Percentiles rank a stretch among this genome's conserved stretches.
Evolutionary conservation across 495 filamentous ascomycete genomes (phyloP).

Genomic region (Geopyxis carbonaria): DNA sequence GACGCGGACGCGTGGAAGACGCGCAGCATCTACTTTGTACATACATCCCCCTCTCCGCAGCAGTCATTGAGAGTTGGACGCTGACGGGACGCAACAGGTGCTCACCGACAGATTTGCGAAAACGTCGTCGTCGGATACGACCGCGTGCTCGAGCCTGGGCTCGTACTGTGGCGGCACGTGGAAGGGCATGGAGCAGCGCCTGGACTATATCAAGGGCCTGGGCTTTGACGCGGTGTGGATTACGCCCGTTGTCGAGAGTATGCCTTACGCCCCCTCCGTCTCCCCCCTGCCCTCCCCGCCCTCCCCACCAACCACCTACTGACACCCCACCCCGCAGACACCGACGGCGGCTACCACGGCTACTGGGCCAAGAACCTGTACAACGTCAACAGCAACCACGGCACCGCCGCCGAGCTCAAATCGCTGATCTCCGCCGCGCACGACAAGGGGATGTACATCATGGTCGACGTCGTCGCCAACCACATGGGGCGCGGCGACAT

Average conservation of each 20-base stretch:
- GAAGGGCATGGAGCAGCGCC: slow-evolving; percentile 49
- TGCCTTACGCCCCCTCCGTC: not conserved
- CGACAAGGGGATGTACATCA: slow-evolving; percentile 50
- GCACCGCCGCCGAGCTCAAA: slow-evolving; percentile 46
- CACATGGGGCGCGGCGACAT: slow-evolving; percentile 58
- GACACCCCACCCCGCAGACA: slow-evolving; percentile 10
- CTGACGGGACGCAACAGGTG: slow-evolving; percentile 22
- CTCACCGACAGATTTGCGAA: slow-evolving; percentile 61
- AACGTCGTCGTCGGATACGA: slow-evolving; percentile 48
- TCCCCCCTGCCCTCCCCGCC: not conserved
- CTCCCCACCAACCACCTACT: not conserved
- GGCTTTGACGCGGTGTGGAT: slow-evolving; percentile 78
- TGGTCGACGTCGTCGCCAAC: slow-evolving; percentile 68
- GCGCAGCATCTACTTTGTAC: slow-evolving; percentile 25
- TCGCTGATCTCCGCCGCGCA: slow-evolving; percentile 43
- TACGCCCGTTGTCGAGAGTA: slow-evolving; percentile 50
- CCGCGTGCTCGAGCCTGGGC: slow-evolving; percentile 32
- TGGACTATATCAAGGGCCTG: slow-evolving; percentile 60
- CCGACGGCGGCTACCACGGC: slow-evolving; percentile 42
- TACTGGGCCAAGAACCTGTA: slow-evolving; percentile 62
- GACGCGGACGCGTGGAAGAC: slow-evolving; percentile 27
- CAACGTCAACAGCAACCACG: slow-evolving; percentile 46
- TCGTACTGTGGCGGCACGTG: slow-evolving; percentile 64
- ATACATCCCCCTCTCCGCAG: slow-evolving; percentile 6
- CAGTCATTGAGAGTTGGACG: slow-evolving; percentile 1